phyloP scores from a whole-genome alignment of 768 basidiomycete genomes.

The Trametes cingulata region DNA sequence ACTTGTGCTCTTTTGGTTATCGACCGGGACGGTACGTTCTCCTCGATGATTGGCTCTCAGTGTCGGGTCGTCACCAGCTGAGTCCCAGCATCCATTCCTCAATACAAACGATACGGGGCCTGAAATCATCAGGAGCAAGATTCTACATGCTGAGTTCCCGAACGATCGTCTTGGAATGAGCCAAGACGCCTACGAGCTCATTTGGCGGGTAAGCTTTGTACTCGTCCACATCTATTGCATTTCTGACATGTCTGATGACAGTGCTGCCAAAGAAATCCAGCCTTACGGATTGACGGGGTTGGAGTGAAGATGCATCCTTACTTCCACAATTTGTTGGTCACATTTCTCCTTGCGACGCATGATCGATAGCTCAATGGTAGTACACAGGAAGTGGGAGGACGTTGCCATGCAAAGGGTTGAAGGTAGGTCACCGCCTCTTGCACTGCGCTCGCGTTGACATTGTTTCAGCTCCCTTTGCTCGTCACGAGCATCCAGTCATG shows the following conservation, averaged over 20 bases:
- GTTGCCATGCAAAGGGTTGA: slow-evolving; percentile 18
- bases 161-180: slow-evolving; percentile 28
- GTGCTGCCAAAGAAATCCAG: slow-evolving; percentile 61
- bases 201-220: slow-evolving; percentile 42
- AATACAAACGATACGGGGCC: slow-evolving; percentile 18
- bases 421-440: neutral
- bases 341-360: neutral
- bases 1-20: slow-evolving; percentile 47
- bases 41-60: neutral
- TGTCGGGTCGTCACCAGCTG: neutral
- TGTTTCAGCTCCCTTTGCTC: slow-evolving; percentile 13
- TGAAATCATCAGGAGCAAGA: slow-evolving; percentile 34
- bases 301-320: slow-evolving; percentile 49
- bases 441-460: neutral
- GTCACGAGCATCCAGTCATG: neutral
- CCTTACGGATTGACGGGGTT: slow-evolving; percentile 42
- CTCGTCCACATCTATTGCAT: neutral
- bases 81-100: slow-evolving; percentile 44
- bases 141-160: slow-evolving; percentile 37
- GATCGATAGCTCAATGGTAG: neutral
- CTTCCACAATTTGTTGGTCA: slow-evolving; percentile 49
- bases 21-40: slow-evolving; percentile 43
- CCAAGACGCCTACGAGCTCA: slow-evolving; percentile 42
- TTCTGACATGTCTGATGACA: slow-evolving; percentile 24
- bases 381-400: slow-evolving; percentile 16